Conservation (phyloP, 2,329 filamentous ascomycete genomes). For the Stromatinia cepivora region DNA sequence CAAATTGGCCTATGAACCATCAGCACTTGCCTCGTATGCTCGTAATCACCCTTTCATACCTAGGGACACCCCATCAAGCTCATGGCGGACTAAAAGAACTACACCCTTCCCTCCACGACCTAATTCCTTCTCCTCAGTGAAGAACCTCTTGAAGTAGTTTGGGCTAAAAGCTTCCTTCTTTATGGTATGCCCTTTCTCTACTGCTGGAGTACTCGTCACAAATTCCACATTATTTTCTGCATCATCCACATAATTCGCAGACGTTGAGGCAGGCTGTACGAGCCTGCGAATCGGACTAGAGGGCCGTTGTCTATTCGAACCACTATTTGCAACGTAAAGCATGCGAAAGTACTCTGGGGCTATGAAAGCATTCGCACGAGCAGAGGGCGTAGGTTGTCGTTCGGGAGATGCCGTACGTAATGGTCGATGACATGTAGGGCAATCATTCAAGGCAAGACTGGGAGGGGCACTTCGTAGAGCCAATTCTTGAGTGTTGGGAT, state of each 20-base stretch:
- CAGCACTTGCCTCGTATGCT: conserved; percentile 23
- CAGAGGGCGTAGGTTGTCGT: conserved; percentile 42
- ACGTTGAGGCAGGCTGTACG: conserved; percentile 37
- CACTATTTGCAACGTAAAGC: conserved; percentile 62
- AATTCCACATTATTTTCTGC: conserved; percentile 46
- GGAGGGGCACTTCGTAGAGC: conserved; percentile 68
- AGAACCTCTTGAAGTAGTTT: conserved; percentile 90
- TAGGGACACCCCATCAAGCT: conserved; percentile 83
- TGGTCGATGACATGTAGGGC: conserved; percentile 55
- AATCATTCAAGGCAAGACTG: conserved; percentile 64
- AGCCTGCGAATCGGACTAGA: conserved; percentile 56
- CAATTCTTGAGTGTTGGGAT: conserved; percentile 80
- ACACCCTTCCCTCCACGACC: conserved; percentile 93
- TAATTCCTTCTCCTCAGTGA: conserved; percentile 82
- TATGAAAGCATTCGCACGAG: conserved; percentile 62
- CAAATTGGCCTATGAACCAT: conserved; percentile 64
- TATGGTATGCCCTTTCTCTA: conserved; percentile 64
- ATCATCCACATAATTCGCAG: conserved; percentile 35
- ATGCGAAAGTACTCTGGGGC: conserved; percentile 94
- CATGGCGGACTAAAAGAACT: conserved; percentile 88
- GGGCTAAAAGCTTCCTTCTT: conserved; percentile 84
- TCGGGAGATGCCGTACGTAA: conserved; percentile 52
- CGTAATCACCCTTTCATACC: conserved; percentile 43
- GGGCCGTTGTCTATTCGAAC: conserved; percentile 48
- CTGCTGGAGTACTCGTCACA: conserved; percentile 52